Evolutionary conservation across 441 rosid species (phyloP).

Genomic region (Adansonia madagascariensis): DNA sequence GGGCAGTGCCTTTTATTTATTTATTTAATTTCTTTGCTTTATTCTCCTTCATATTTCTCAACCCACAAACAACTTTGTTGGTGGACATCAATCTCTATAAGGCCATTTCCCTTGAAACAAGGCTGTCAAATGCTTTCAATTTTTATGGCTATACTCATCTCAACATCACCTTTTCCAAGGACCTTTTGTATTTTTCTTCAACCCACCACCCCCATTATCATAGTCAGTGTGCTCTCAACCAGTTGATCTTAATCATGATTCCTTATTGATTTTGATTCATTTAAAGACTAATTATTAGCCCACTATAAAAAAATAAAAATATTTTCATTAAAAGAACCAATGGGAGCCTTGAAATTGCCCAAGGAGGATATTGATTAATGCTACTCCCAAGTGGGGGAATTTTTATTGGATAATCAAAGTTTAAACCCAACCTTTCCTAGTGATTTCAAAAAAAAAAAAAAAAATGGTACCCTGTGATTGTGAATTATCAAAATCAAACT

Average conservation of each 20-base stretch:
- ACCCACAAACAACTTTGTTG: slow-evolving; percentile 46
- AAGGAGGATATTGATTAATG: slow-evolving; percentile 32
- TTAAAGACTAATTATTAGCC: slow-evolving; percentile 37
- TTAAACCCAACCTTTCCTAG: slow-evolving; percentile 26
- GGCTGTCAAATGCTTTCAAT: slow-evolving; percentile 39
- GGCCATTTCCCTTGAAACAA: slow-evolving; percentile 47
- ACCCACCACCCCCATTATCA: slow-evolving; percentile 40
- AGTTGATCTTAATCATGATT: slow-evolving; percentile 43
- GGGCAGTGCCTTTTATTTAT: slow-evolving; percentile 33
- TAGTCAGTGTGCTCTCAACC: slow-evolving; percentile 34
- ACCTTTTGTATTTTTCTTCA: slow-evolving; percentile 41
- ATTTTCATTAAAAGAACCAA: slow-evolving; percentile 21
- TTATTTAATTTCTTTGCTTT: too few species aligned
- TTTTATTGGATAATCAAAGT: slow-evolving; percentile 35
- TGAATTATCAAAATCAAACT: slow-evolving; percentile 34
- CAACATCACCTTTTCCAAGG: slow-evolving; percentile 42
- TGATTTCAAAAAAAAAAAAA: slow-evolving; percentile 13
- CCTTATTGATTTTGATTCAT: slow-evolving; percentile 31
- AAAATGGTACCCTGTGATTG: neutral
- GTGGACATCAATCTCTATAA: slow-evolving; percentile 41
- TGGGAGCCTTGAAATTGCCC: slow-evolving; percentile 25
- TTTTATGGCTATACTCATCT: slow-evolving; percentile 49
- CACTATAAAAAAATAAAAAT: slow-evolving; percentile 25
- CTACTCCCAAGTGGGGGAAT: slow-evolving; percentile 36
- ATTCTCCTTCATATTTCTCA: slow-evolving; percentile 33